Evolutionary conservation across 1,139 yeast species (phyloP), one percentile per base, ranked within the genome.

Genomic region (Taphrina confusa): DNA sequence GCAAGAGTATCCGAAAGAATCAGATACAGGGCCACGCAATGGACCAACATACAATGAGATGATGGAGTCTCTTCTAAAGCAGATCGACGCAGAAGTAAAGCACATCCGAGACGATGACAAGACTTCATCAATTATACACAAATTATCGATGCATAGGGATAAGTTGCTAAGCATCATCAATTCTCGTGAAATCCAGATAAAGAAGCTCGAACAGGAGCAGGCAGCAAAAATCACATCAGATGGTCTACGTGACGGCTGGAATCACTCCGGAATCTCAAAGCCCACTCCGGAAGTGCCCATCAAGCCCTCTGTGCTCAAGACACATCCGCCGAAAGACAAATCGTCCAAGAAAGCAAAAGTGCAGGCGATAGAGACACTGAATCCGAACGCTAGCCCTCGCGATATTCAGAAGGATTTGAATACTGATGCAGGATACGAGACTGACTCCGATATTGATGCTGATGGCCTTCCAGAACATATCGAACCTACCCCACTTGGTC

Each of bases 231-330:
- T 92, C 65, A 83, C 95, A 3, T 85, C 95, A 62, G 97, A 90
- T 20, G 98, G 92, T 72, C 80, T 90, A 40, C 95, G 83, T 66
- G 89, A 95, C n/a, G 98, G 97, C 0, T 92, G 89, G 76, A 96
- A 91, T 70, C 80, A 88, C 28, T 86, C 96, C 0, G 81, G 88
- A 67, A 72, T 90, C 71, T 89, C 88, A 71, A 84, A 82, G 67
- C 76, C 61, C 14, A 60, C 58, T 16, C 61, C 62, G 2, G 60
- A 56, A 28, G 57, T 64, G 2, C 45, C 65, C 18, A 47, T 65
- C 5, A 55, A 65, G 6, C 46, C 65, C 16, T 57, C 66, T 14
- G 20, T 61, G n/a, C 55, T 60, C 20, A 54, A 64, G 5, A 27
- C 57, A 18, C 45, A 34, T 11, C 55, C 60, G 18, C 18, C 36